Percentiles rank a stretch among this genome's conserved stretches.
Conservation (phyloP, 148 eudicot species). For the Vaccinium corymbosum region DNA sequence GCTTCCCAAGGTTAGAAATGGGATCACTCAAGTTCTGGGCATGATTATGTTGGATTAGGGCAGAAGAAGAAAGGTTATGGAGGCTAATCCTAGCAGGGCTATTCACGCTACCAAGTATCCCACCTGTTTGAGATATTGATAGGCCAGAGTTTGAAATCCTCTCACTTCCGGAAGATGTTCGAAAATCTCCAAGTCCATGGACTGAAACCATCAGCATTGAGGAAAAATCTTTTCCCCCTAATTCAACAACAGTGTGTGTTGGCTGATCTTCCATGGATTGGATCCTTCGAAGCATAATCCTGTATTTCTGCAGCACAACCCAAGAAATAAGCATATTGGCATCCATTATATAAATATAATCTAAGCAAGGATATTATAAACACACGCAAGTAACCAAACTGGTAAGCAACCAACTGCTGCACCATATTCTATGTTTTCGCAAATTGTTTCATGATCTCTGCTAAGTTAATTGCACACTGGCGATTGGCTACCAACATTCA, state of each 20-base stretch:
- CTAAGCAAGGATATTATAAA: not conserved
- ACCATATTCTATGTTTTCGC: not conserved
- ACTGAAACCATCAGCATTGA: constrained; percentile 42
- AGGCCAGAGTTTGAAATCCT: constrained; percentile 27
- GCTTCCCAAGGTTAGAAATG: constrained; percentile 28
- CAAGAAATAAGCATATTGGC: not conserved
- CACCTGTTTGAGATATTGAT: constrained; percentile 33
- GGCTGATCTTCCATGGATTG: constrained; percentile 31
- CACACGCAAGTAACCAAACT: not conserved
- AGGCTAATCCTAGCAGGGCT: constrained; percentile 46
- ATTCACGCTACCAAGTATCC: constrained; percentile 47
- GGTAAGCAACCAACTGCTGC: not conserved
- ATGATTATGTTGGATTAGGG: constrained; percentile 43
- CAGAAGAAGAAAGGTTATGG: constrained; percentile 43
- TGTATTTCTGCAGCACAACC: constrained; percentile 63
- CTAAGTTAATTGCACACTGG: not conserved
- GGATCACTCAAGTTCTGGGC: constrained; percentile 31
- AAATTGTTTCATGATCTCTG: not conserved
- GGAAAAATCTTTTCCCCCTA: constrained; percentile 40
- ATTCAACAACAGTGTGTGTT: constrained; percentile 40
- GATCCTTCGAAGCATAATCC: constrained; percentile 69
- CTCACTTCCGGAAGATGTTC: constrained; percentile 40
- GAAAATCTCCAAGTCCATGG: constrained; percentile 52
- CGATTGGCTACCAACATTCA: not conserved
- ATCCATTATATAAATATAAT: not conserved